Conservation (phyloP, 163 green algal genomes). For the Prototheca cutis region DNA sequence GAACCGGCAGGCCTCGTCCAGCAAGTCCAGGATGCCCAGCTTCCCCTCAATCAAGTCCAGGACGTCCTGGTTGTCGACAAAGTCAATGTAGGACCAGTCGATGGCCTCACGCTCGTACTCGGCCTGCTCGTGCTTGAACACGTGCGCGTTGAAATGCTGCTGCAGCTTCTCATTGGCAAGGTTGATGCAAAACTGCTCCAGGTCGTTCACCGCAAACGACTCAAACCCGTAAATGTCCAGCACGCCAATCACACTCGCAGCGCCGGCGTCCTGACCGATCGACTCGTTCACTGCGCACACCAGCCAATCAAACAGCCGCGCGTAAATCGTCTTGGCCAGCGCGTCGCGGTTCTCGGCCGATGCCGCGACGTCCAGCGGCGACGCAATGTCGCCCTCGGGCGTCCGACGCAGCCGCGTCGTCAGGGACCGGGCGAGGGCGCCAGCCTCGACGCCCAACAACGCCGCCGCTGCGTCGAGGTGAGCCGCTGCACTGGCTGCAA, state of each 20-base stretch:
- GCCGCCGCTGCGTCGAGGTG: conserved; percentile 46
- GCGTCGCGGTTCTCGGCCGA: conserved; percentile 85
- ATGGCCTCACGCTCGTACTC: conserved; percentile 97
- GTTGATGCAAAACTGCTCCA: conserved; percentile 99
- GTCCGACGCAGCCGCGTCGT: conserved; percentile 80
- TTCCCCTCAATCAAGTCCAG: conserved; percentile 89
- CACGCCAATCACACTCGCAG: conserved; percentile 76
- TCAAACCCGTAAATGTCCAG: conserved; percentile 99
- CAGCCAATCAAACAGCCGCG: conserved; percentile 86
- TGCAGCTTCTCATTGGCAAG: conserved; percentile 99
- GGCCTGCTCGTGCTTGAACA: conserved; percentile 99
- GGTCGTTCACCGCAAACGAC: conserved; percentile 78
- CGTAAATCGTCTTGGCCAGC: conserved; percentile 87
- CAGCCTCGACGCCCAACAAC: conserved; percentile 62
- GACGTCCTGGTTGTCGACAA: conserved; percentile 97
- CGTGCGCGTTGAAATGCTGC: conserved; percentile 99
- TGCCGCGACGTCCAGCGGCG: conserved; percentile 65
- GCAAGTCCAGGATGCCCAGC: conserved; percentile 77
- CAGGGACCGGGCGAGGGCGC: conserved; percentile 72
- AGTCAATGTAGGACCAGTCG: conserved; percentile 97
- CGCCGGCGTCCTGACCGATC: conserved; percentile 82
- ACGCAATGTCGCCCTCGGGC: conserved; percentile 78
- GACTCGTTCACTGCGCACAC: conserved; percentile 82
- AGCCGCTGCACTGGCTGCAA: conserved; percentile 20
- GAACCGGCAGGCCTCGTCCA: conserved; percentile 88